These are phyloP conservation scores for Vitis rupestris DNA, from an alignment of 164 flowering plant genomes.

Conservation along the genomic window DNA sequence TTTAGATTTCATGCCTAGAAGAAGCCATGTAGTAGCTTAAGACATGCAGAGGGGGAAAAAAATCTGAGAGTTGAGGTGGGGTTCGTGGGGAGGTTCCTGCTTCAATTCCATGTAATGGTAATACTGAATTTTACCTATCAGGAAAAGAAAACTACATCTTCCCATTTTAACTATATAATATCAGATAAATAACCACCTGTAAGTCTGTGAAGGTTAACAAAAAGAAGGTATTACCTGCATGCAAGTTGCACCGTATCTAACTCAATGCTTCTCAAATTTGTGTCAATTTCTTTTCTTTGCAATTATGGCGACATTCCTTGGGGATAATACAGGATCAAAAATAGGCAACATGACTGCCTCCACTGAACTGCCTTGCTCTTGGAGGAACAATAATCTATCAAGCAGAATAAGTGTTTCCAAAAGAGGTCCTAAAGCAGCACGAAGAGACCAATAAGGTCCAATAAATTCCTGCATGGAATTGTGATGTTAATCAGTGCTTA, in stretches of 20 bases:
- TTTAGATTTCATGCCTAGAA: no score
- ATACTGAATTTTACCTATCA: no score
- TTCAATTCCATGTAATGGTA: no score
- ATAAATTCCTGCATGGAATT: slow-evolving; percentile 56
- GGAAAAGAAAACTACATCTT: neutral
- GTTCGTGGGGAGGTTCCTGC: no score
- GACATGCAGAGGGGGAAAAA: no score
- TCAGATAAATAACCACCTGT: neutral
- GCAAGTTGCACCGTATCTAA: neutral
- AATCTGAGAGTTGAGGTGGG: no score
- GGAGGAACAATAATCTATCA: slow-evolving; percentile 85
- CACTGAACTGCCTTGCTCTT: slow-evolving; percentile 56
- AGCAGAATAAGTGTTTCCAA: slow-evolving; percentile 81
- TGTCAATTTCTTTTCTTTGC: slow-evolving; percentile 36
- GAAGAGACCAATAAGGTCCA: slow-evolving; percentile 88
- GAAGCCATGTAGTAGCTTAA: no score
- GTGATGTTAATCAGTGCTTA: slow-evolving; percentile 1
- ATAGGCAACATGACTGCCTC: slow-evolving; percentile 63
- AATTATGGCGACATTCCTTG: slow-evolving; percentile 82
- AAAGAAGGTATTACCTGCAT: neutral
- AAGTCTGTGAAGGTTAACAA: neutral
- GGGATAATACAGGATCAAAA: slow-evolving; percentile 81
- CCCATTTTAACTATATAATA: neutral
- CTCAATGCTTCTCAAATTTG: neutral
- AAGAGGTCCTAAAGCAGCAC: slow-evolving; percentile 79